Evolutionary conservation across 2,329 filamentous ascomycete species (phyloP), one percentile per base, ranked within the genome.

Genomic region (Fusarium equiseti): DNA sequence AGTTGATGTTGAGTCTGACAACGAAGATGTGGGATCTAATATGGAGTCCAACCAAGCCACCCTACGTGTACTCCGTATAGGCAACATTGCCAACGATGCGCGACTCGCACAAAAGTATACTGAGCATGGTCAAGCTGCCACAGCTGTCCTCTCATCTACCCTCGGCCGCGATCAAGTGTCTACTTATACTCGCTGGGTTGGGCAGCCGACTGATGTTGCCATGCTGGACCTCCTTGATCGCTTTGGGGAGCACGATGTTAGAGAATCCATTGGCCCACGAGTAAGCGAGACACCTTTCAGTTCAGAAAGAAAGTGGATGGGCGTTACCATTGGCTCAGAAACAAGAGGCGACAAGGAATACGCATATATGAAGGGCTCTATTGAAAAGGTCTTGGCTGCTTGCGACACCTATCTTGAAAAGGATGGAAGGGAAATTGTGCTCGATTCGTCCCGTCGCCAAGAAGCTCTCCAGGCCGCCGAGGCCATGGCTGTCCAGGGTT

Each of bases 231-330:
- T 99, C 54, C 85, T 99, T 35, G 97, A 99, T 81, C 88, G 90
- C 26, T 96, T 97, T 77, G 92, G 92, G 64, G 95, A 98, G 79
- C 93, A 97, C 71, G 96, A 99, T 81, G 90, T 97, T 48, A 91
- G 97, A 66, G 92, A 96, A 49, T 91, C 92, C 12, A 89, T 97
- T 57, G 94, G 94, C n/a, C 87, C 88, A 32, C 92, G 95, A 51
- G 88, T 92, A 32, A 90, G 90, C 45, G 96, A 99, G 79, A 95
- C 93, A 0, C 95, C 96, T 0, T 99, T 99, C 81, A 98, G 95
- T 78, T 99, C 96, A 2, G 94, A 97, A 78, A 89, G 95, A 61
- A 99, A 99, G 81, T 99, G 95, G 95, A 99, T 99, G 97, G 97
- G 97, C 35, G 95, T 98, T 29, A 92, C 94, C 3, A 92, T 98